Percentiles rank a stretch among this genome's conserved stretches.
These are phyloP conservation scores for Eucalyptus erythrocorys DNA, from an alignment of 345 rosid genomes.

Conservation along the genomic window DNA sequence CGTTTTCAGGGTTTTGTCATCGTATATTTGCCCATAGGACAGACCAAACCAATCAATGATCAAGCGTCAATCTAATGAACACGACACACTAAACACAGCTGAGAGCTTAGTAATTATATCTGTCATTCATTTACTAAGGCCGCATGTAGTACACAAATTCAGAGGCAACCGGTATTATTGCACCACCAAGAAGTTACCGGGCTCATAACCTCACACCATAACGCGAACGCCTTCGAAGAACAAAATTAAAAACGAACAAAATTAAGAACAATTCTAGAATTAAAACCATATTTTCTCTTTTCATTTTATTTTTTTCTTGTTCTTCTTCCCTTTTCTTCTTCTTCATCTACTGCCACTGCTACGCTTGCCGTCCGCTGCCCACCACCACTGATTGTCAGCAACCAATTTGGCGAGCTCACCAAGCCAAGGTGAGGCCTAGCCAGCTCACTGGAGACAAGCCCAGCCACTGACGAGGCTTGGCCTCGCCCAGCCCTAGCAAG, in stretches of 20 bases:
- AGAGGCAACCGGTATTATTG: neutral
- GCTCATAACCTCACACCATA: neutral
- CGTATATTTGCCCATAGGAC: neutral
- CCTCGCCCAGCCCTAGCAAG: too few species aligned
- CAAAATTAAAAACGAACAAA: neutral
- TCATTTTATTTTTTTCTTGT: too few species aligned
- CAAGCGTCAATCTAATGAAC: neutral
- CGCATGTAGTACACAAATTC: neutral
- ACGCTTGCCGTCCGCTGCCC: too few species aligned
- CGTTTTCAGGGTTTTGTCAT: neutral
- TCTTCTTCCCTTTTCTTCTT: neutral
- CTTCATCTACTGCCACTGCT: too few species aligned
- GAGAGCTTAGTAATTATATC: neutral
- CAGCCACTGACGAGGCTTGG: too few species aligned
- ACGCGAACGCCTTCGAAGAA: neutral
- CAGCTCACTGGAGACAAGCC: too few species aligned
- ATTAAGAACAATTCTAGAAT: neutral
- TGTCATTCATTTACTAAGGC: neutral
- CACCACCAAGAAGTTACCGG: neutral
- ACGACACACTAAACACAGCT: neutral
- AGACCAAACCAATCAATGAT: neutral
- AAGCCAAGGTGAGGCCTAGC: too few species aligned
- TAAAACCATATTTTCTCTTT: too few species aligned
- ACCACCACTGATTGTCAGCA: too few species aligned
- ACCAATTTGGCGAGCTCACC: too few species aligned